Conservation (phyloP, 371 early-diverging fungal species). For the Capillidium heterosporum region DNA sequence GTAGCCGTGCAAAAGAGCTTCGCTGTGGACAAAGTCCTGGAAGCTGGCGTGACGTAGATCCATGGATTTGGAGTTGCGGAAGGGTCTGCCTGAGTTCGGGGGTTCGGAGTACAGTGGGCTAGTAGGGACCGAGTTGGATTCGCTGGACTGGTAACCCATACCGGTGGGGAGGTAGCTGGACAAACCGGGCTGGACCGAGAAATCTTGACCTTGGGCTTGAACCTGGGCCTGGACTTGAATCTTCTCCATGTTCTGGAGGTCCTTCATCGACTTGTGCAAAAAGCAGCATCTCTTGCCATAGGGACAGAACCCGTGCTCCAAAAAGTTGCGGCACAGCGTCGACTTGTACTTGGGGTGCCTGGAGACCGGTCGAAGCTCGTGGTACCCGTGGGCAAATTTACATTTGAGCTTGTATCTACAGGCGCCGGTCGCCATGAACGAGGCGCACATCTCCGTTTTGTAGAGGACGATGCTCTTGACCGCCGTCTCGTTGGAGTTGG, state of each 20-base stretch:
- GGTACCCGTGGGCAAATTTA: constrained; percentile 81
- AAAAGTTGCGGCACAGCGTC: constrained; percentile 72
- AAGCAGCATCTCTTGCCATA: constrained; percentile 94
- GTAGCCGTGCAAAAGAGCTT: too few relatives aligned
- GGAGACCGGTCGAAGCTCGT: constrained; percentile 60
- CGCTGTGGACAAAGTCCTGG: too few relatives aligned
- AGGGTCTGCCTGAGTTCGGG: too few relatives aligned
- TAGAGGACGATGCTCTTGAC: constrained; percentile 32
- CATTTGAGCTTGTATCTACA: constrained; percentile 90
- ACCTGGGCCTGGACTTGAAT: too few relatives aligned
- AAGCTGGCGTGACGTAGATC: too few relatives aligned
- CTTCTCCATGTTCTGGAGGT: constrained; percentile 6
- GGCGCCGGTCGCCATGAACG: constrained; percentile 67
- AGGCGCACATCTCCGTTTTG: constrained; percentile 94
- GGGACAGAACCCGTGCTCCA: constrained; percentile 75
- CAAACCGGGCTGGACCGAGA: too few relatives aligned
- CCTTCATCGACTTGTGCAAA: constrained; percentile 38
- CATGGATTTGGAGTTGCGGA: too few relatives aligned
- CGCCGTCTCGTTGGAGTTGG: neutral
- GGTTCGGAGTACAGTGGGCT: too few relatives aligned
- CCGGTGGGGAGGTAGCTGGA: too few relatives aligned
- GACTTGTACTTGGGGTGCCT: constrained; percentile 94
- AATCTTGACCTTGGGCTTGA: too few relatives aligned
- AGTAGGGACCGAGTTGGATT: too few relatives aligned
- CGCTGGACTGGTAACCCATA: too few relatives aligned